These are phyloP conservation scores for Teunomyces lycoperdinae DNA, from an alignment of 805 yeast species.

Conservation along the genomic window DNA sequence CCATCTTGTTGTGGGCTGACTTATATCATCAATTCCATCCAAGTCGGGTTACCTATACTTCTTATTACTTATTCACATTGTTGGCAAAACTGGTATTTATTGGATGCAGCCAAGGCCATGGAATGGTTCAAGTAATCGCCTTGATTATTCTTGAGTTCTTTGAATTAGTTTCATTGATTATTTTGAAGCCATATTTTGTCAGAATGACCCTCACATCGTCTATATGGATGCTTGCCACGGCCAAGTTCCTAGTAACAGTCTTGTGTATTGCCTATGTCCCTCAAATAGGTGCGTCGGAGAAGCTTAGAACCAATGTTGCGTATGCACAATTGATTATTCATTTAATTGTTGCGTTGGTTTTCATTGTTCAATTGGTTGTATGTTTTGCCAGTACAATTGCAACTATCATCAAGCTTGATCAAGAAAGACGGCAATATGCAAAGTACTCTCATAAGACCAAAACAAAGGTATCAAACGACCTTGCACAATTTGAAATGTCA, in stretches of 20 bases:
- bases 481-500: not conserved
- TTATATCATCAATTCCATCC: constrained; percentile 46
- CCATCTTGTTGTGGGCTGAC: constrained; percentile 47
- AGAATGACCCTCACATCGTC: constrained; percentile 25
- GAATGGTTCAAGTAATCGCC: constrained; percentile 42
- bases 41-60: constrained; percentile 33
- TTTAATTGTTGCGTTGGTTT: constrained; percentile 26
- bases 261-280: constrained; percentile 44
- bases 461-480: not conserved
- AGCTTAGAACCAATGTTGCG: constrained; percentile 39
- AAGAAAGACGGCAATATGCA: constrained; percentile 7
- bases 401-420: constrained; percentile 15
- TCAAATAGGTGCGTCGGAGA: constrained; percentile 34
- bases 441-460: constrained; percentile 1
- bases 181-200: constrained; percentile 28
- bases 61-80: constrained; percentile 33
- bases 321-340: constrained; percentile 44
- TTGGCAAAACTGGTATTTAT: constrained; percentile 37
- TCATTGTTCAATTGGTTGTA: constrained; percentile 26
- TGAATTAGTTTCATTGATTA: constrained; percentile 20
- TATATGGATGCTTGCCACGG: constrained; percentile 33
- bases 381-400: constrained; percentile 25
- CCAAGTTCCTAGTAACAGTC: constrained; percentile 37
- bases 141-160: constrained; percentile 35
- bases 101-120: constrained; percentile 44